Evolutionary conservation across 345 rosid genomes (phyloP), one percentile per base, ranked within the genome.

Genomic region (Citrus glauca): DNA sequence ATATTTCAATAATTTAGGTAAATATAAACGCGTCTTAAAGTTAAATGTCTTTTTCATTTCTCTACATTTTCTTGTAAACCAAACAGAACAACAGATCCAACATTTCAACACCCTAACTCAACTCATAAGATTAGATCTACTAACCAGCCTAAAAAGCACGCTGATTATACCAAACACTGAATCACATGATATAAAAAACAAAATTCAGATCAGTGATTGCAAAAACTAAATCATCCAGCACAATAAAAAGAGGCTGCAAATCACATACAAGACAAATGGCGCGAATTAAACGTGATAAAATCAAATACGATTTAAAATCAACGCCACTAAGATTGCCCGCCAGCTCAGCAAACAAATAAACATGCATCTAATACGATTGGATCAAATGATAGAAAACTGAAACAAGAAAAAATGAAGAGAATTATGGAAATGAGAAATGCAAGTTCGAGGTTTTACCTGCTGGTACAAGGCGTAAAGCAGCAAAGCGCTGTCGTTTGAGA

Each of bases 381-480:
- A 85, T 78, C 89, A 76, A 63, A 48, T 48, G 66, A 70, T 33
- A 53, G 16, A 16, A 66, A 37, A 57, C 42, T 59, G 4, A 37
- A 68, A 13, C 6, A 7, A 11, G 9, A 65, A 28, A 42, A 20
- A 35, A 72, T 17, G 30, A 38, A 28, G 40, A 50, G 20, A 57
- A 72, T 30, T 40, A 20, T 6, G 60, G 67, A 74, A 73, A 73
- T 61, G 20, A 48, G 66, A 55, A 80, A 74, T 65, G 79, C 37
- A 56, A 33, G 16, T 45, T 77, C 25, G 72, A 57, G 77, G 76
- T 30, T 9, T 35, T 24, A 22, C 99, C 98, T 95, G 99, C 79
- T 93, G 96, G 80, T 95, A 82, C 57, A 95, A 72, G 68, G 92
- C 99, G 79, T 95, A 95, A 80, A 95, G 96, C 68, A 95, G 90